These are phyloP conservation scores for Pelargonium australe DNA, from an alignment of 441 rosid species.

Conservation along the genomic window DNA sequence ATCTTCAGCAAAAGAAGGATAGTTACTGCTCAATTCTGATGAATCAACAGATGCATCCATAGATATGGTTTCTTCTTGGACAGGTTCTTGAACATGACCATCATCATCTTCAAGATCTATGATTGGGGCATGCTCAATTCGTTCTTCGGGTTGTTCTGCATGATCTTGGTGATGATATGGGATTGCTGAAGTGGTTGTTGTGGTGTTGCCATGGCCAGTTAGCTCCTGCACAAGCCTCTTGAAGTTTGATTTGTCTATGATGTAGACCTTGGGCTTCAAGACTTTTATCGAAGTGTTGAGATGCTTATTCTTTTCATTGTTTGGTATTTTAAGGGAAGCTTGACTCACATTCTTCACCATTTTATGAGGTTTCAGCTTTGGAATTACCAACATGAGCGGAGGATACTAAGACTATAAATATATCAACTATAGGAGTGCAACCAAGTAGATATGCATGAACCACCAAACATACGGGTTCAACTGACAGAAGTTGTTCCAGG, in stretches of 20 bases:
- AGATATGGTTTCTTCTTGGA: slow-evolving; percentile 17
- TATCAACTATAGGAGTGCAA: not conserved
- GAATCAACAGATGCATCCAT: slow-evolving; percentile 20
- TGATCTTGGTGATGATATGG: not conserved
- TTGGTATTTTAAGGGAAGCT: slow-evolving; percentile 16
- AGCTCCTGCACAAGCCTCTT: slow-evolving; percentile 41
- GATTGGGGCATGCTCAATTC: not conserved
- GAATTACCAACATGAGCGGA: slow-evolving; percentile 12
- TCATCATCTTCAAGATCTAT: not conserved
- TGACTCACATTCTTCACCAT: slow-evolving; percentile 30
- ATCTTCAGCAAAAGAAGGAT: slow-evolving; percentile 3
- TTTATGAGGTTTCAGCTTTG: slow-evolving; percentile 4
- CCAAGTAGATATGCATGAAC: not conserved
- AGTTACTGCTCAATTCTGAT: slow-evolving; percentile 12
- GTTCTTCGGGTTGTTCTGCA: not conserved
- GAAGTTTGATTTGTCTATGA: slow-evolving; percentile 33
- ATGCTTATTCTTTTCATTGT: slow-evolving; percentile 21
- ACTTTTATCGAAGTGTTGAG: slow-evolving; percentile 23
- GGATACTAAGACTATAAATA: slow-evolving; percentile 8
- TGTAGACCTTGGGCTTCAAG: slow-evolving; percentile 36
- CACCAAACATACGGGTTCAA: too few species aligned
- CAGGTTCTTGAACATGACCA: slow-evolving; percentile 5
- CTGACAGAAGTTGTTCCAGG: too few species aligned
- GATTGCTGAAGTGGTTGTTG: slow-evolving; percentile 1
- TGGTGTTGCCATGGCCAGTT: slow-evolving; percentile 28